Evolutionary conservation across 257 asterid species (phyloP).

Genomic region (Nicotiana otophora): DNA sequence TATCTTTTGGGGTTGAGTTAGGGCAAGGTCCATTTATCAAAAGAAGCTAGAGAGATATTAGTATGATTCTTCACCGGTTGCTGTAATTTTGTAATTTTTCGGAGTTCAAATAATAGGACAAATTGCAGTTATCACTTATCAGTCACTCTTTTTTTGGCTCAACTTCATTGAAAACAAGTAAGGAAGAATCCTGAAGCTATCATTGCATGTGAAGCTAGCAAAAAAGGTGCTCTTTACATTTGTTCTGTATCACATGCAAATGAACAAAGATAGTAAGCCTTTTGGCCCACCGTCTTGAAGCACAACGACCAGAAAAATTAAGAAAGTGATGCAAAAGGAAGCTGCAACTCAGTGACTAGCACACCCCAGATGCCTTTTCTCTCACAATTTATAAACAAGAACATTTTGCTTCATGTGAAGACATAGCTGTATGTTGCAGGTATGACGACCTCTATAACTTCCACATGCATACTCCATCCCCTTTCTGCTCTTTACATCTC

Average conservation of each 20-base stretch:
- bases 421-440: conserved; percentile 5
- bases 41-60: neutral
- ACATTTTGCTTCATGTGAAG: conserved; percentile 12
- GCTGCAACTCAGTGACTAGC: neutral
- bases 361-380: neutral
- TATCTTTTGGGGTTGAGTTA: too few relatives aligned
- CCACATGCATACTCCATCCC: neutral
- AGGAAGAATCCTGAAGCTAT: neutral
- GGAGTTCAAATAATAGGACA: neutral
- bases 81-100: neutral
- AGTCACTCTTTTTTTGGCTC: neutral
- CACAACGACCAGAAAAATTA: neutral
- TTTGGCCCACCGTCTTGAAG: neutral
- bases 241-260: conserved; percentile 1
- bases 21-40: neutral
- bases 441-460: neutral
- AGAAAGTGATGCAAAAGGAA: neutral
- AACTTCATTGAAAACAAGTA: neutral
- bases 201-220: neutral
- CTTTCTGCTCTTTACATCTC: conserved; percentile 4
- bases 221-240: neutral
- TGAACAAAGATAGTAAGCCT: neutral
- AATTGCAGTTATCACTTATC: neutral
- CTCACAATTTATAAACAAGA: neutral
- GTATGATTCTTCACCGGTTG: neutral